Base-by-base conservation (phyloP, 2,329 filamentous ascomycete species). In the Septoria linicola region DNA sequence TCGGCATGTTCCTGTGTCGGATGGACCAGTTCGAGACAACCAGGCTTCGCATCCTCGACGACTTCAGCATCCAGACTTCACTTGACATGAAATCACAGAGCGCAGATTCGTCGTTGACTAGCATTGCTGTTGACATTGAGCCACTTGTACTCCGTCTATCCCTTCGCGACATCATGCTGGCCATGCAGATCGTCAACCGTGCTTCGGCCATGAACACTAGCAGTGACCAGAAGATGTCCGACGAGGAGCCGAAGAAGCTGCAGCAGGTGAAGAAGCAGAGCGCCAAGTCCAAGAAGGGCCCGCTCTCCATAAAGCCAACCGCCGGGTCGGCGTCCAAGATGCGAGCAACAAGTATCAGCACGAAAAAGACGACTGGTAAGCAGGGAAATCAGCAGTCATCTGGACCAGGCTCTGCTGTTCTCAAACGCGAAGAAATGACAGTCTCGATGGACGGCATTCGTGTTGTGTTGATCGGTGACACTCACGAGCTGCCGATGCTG, bases 11-110 rank as follows among this genome's bases (percentile, higher is more conserved):
- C 69, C 72, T 99, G 25, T 99, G 95, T 67, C 87, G 93, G 10
- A 99, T 99, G 93, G 95, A 99, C 70, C 88, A 85, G 57, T 97
- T 97, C 61, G 92, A 99, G 61, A 90, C 88, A 3, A 91, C 86
- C 34, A 83, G 89, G 31, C 78, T 99, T 40, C 84, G 93, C 14
- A 96, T 99, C 55, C 81, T 99, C 25, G 95, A 99, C 66, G 91
- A 99, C 70, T 99, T 99, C 68, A 96, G 90, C 2, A 76, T 97
- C 8, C 88, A 93, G 57, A 78, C 95, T 62, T 93, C 89, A 2
- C 83, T 99, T 76, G 92, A 99, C 64, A 84, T 82, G 59, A 76
- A 80, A 34, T 75, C 78, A 1, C 79, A 85, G 63, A 79, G 80
- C 21, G 76, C 75, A 54, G 76, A 78, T 19, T 80, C 81, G 10